A percentile compares a stretch with the other conserved stretches of the same genome.
These are phyloP conservation scores for Scenedesmus sp. DNA, from an alignment of 163 green algal genomes.

Conservation along the genomic window DNA sequence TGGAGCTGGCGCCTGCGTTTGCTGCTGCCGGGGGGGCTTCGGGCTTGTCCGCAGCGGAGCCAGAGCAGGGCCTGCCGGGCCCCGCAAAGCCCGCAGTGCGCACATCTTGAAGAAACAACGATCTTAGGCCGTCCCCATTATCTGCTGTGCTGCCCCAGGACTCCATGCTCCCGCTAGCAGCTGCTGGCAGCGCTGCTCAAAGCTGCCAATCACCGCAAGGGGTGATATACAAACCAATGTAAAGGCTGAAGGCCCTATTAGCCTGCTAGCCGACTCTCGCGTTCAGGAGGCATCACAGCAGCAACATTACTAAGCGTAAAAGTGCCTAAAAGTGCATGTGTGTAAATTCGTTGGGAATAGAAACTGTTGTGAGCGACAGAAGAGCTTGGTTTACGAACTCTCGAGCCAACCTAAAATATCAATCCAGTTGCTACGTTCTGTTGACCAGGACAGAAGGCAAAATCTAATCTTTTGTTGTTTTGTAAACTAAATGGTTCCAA, in stretches of 20 bases:
- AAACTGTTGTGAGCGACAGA: too few relatives aligned
- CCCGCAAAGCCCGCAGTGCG: background rate
- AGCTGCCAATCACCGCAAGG: background rate
- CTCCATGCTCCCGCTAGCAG: background rate
- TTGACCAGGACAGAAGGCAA: too few relatives aligned
- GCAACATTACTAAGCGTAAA: background rate
- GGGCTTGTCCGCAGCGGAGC: background rate
- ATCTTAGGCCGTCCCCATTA: background rate
- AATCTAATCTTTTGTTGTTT: too few relatives aligned
- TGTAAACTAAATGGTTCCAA: too few relatives aligned
- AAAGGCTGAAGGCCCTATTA: background rate
- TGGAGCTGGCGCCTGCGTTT: background rate
- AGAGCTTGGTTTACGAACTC: too few relatives aligned
- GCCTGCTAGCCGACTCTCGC: background rate
- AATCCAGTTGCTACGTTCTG: too few relatives aligned
- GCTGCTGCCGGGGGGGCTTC: background rate
- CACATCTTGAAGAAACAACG: constrained; percentile 9
- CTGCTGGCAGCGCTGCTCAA: background rate
- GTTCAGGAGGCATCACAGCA: background rate
- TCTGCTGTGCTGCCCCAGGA: background rate
- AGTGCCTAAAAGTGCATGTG: background rate
- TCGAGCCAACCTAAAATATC: too few relatives aligned
- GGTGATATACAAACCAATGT: background rate
- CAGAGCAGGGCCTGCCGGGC: background rate
- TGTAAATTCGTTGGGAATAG: background rate